A percentile compares a stretch with the other conserved stretches of the same genome.
These are phyloP conservation scores for Xylariaceae sp. DNA, from an alignment of 2,329 filamentous ascomycete species.

Conservation along the genomic window DNA sequence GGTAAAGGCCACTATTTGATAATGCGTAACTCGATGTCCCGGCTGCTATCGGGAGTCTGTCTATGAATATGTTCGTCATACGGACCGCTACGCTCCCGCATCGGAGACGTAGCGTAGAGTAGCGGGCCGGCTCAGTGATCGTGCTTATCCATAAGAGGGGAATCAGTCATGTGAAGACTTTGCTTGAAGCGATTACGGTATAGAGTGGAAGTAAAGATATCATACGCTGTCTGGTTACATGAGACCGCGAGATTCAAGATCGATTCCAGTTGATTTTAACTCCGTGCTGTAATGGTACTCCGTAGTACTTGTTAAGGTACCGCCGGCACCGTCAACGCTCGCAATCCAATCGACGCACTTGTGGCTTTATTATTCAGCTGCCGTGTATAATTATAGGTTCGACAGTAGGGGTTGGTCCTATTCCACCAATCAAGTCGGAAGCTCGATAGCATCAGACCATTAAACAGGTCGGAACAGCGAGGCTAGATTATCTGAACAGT, in stretches of 20 bases:
- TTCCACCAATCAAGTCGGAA: constrained; percentile 7
- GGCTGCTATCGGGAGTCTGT: constrained; percentile 27
- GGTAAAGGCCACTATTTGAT: constrained; percentile 26
- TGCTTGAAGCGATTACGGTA: constrained; percentile 25
- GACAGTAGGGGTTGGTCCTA: constrained; percentile 5
- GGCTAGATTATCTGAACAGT: background rate
- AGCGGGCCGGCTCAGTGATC: constrained; percentile 16
- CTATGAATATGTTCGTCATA: constrained; percentile 20
- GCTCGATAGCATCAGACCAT: background rate
- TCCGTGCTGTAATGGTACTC: no score
- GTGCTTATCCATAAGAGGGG: constrained; percentile 2
- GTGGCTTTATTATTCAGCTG: constrained; percentile 21
- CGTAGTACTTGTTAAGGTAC: background rate
- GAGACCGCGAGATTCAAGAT: no score
- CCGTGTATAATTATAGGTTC: constrained; percentile 14
- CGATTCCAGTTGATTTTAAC: no score
- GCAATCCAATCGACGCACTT: constrained; percentile 4
- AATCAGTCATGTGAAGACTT: background rate
- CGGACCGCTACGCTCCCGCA: constrained; percentile 22
- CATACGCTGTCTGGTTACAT: no score
- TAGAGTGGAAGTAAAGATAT: no score
- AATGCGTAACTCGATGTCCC: constrained; percentile 30
- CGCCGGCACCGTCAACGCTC: background rate
- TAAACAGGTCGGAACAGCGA: constrained; percentile 10
- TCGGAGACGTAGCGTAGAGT: constrained; percentile 20